Base-by-base conservation (phyloP, 345 rosid species). In the Lepidium aucheri region DNA sequence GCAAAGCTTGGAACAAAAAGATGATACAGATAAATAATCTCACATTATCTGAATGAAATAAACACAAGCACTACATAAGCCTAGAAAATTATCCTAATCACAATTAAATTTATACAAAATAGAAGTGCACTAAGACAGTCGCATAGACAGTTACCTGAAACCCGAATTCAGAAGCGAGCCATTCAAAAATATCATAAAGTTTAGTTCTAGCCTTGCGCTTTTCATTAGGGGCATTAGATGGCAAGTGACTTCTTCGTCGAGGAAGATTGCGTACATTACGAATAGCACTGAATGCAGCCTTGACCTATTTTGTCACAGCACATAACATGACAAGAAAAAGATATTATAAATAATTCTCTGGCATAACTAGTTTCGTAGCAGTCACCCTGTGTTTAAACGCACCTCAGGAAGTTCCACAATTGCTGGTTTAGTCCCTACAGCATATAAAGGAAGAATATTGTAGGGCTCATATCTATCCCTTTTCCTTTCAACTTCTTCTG, bases 391-490 rank as follows among this genome's bases (percentile, higher is more conserved):
- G 18, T 17, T 54, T 17, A 42, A 60, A 72, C 77, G 77, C 73
- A 91, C 97, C 98, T 90, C 92, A 68, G 95, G 90, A 75, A 88
- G 86, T 67, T 90, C 87, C 80, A 90, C 86, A 39, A 90, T 75
- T 43, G 82, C 85, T 50, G 97, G 85, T 84, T 78, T 85, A 63
- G 81, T 76, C 66, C 80, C 97, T 2, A 79, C 79, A 9, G 86
- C 86, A 79, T 85, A 50, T 26, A 90, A 72, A 38, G 98, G 97
- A 43, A 93, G 88, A 76, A 93, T 93, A 80, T 93, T 93, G 74
- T 83, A 90, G 74, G 43, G 89, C 55, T 73, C 81, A 16, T 76
- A 80, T 47, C 72, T 85, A 67, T 62, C 90, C 70, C 65, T 82
- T 44, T 79, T 82, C 80, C 17, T 81, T 77, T 81, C 78, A 76